A percentile compares a stretch with the other conserved stretches of the same genome.
These are phyloP conservation scores for Kluyveromyces marxianus DNA, from an alignment of 1,139 yeast genomes.

Conservation along the genomic window DNA sequence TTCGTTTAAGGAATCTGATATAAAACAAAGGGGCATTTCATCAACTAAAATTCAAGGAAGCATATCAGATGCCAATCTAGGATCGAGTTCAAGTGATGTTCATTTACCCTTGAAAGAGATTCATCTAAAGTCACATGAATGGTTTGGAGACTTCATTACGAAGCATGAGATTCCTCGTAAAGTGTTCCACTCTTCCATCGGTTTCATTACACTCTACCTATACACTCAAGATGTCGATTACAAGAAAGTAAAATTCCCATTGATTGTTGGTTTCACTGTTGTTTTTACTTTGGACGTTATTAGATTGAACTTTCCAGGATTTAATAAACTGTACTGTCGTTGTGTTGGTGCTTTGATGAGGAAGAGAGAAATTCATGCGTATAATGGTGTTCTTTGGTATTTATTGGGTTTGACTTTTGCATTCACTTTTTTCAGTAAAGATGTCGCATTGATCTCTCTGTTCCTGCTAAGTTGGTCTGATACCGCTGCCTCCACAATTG, in stretches of 20 bases:
- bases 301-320: constrained; percentile 51
- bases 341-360: constrained; percentile 77
- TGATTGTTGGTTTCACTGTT: constrained; percentile 44
- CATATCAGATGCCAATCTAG: constrained; percentile 8
- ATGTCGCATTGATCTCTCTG: constrained; percentile 67
- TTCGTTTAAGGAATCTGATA: too few species aligned
- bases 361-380: constrained; percentile 59
- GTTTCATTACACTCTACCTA: constrained; percentile 65
- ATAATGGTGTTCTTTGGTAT: constrained; percentile 85
- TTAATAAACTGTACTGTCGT: constrained; percentile 59
- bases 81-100: constrained; percentile 19
- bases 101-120: constrained; percentile 29
- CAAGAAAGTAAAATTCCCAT: constrained; percentile 50
- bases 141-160: constrained; percentile 47
- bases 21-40: constrained; percentile 1
- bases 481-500: constrained; percentile 92
- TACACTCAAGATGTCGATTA: constrained; percentile 58
- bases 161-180: constrained; percentile 89
- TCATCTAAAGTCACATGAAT: constrained; percentile 30
- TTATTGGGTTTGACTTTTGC: constrained; percentile 69
- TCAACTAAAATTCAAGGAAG: constrained; percentile 1
- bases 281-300: constrained; percentile 61
- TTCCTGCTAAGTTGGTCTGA: constrained; percentile 92
- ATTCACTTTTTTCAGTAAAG: constrained; percentile 66
- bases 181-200: constrained; percentile 79